These are phyloP conservation scores for Cryphonectria carpinicola DNA, from an alignment of 2,329 filamentous ascomycete genomes.

Conservation along the genomic window DNA sequence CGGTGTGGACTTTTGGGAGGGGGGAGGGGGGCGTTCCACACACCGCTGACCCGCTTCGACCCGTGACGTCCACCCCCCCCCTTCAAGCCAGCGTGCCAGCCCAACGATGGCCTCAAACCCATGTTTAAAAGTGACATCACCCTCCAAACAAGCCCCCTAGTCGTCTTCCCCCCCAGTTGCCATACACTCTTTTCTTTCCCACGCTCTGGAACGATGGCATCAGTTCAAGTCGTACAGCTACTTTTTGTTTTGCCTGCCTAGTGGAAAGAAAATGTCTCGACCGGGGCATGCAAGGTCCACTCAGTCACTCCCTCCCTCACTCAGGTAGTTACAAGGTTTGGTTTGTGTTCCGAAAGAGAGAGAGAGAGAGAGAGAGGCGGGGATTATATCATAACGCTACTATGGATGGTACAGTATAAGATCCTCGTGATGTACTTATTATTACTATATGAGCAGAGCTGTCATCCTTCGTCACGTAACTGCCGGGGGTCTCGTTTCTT, in stretches of 20 bases:
- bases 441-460: background rate
- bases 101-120: background rate
- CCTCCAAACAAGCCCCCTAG: background rate
- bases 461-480: background rate
- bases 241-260: background rate
- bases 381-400: background rate
- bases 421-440: background rate
- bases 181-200: background rate
- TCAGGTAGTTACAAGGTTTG: background rate
- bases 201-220: background rate
- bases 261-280: background rate
- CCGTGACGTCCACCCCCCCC: background rate
- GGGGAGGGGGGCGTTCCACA: background rate
- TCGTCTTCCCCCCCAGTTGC: too few relatives aligned
- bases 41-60: background rate
- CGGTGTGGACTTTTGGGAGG: background rate
- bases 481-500: background rate
- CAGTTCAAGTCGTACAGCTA: background rate
- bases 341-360: background rate
- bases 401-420: background rate
- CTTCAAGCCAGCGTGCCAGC: background rate
- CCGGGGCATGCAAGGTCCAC: background rate
- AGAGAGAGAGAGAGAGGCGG: background rate
- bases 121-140: slow-evolving; percentile 3
- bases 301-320: background rate